These are phyloP conservation scores for Poronia punctata DNA, from an alignment of 495 filamentous ascomycete genomes.

Conservation along the genomic window DNA sequence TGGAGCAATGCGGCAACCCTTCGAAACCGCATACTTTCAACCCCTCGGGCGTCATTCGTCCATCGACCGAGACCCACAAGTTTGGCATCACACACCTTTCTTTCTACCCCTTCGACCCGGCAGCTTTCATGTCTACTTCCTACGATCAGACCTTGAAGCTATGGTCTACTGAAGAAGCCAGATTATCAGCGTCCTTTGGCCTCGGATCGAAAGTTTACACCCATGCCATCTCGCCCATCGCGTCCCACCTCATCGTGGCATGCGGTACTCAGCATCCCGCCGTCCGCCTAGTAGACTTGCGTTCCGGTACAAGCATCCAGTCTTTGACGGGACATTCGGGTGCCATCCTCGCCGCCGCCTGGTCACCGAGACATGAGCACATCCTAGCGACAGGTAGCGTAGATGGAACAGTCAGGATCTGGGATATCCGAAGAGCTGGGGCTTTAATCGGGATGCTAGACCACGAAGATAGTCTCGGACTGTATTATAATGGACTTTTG, in stretches of 20 bases:
- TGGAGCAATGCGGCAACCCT: slow-evolving; percentile 47
- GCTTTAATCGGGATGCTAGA: slow-evolving; percentile 68
- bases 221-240: slow-evolving; percentile 68
- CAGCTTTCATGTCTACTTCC: slow-evolving; percentile 72
- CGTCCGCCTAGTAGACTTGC: slow-evolving; percentile 75
- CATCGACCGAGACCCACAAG: slow-evolving; percentile 44
- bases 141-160: slow-evolving; percentile 80
- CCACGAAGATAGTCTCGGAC: slow-evolving; percentile 69
- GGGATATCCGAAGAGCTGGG: slow-evolving; percentile 73
- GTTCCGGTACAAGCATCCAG: slow-evolving; percentile 69
- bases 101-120: slow-evolving; percentile 82
- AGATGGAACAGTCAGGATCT: slow-evolving; percentile 74
- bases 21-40: slow-evolving; percentile 38
- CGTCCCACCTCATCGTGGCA: slow-evolving; percentile 66
- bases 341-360: slow-evolving; percentile 64
- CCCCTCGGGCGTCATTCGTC: slow-evolving; percentile 35
- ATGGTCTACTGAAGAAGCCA: slow-evolving; percentile 59
- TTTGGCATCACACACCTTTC: slow-evolving; percentile 77
- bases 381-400: slow-evolving; percentile 69
- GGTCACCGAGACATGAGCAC: slow-evolving; percentile 72
- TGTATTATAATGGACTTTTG: slow-evolving; percentile 25
- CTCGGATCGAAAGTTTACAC: slow-evolving; percentile 66
- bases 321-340: slow-evolving; percentile 64
- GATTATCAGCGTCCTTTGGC: slow-evolving; percentile 58
- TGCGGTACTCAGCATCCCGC: slow-evolving; percentile 75